Evolutionary conservation across 495 filamentous ascomycete species (phyloP), one percentile per base, ranked within the genome.

Genomic region (Bathelium albidoporum): DNA sequence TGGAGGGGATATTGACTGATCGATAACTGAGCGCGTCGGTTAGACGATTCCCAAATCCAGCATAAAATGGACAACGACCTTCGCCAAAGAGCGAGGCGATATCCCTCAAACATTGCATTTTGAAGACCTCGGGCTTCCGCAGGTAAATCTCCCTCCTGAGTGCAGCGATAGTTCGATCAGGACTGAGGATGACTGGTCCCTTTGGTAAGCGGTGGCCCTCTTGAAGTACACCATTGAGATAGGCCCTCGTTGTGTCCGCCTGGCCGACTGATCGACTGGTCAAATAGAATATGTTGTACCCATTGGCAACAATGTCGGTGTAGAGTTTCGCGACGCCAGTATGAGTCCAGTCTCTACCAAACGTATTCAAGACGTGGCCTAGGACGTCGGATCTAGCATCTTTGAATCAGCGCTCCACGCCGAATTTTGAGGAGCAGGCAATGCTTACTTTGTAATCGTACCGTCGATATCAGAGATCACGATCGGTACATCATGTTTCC

Each of bases 401-500:
- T 44, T 4, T 7, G 9, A 49, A 18, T 41, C 36, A 60, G 31
- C 14, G 4, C 12, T 7, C 36, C 36, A 11, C 7, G 14, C 11
- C 1, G 44, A 39, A 45, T 16, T 22, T 7, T 0, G 16, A 63
- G 10, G 41, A 39, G 61, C 39, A 9, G 28, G 36, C 14, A 45
- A 62, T 2, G 64, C 79, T 75, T 70, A 84, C 78, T 97, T 99
- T 55, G 94, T 99, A 68, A 99, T 99, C 24, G 94, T 99, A 26
- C 94, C 94, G 77, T 99, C 94, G 68, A 99, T 96, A 75, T 99
- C 94, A 14, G 92, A 97, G 66, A 99, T 96, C 28, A 99, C 93
- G 59, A 97, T 91, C 0, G 94, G 95, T 0, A 85, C 86, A 66
- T 94, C 89, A 64, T 92, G 82, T 67, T 82, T 86, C 94, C 94